Base-by-base conservation (phyloP, 2,329 filamentous ascomycete species). In the Hypoxylon sp. region DNA sequence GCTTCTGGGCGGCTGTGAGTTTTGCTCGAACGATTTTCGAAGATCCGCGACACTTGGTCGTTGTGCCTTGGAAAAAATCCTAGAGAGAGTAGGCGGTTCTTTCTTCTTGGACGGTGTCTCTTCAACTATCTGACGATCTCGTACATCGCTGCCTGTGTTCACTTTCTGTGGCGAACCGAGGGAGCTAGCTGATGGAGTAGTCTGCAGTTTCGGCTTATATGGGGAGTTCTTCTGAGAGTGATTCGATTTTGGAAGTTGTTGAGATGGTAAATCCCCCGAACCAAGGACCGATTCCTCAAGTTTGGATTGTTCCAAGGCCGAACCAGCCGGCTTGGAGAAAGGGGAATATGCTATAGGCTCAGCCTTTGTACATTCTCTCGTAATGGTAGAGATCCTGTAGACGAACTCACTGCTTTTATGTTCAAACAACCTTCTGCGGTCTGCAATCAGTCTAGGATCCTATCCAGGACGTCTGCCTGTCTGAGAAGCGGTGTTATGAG, bases 31-130 rank as follows among this genome's bases (percentile, higher is more conserved):
- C 2, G 77, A 78, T 59, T 71, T 70, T 13, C 79, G 75, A 62
- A 80, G 69, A 58, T 79, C 75, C n/a, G 78, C 77, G 11, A 81
- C 79, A 50, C 79, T 81, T 35, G 60, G 68, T 39, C 62, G 74
- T 42, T 72, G 63, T n/a, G 39, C 64, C 24, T 61, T 70, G 6
- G 48, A 10, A 24, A 57, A 27, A 29, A 29, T 73, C 3, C 17
- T 50, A 15, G 60, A 56, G 7, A 39, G 10, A 39, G 13, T 6
- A 6, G 39, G 19, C 2, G 31, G 11, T 29, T 37, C 50, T 7
- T 19, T 13, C 17, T 67, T 55, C 10, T 56, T 44, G 2, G 27
- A 61, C 31, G 24, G 13, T 15, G 29, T 51, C 29, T 61, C 47
- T 27, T 57, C 37, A 8, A 15, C 19, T 19, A 13, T 7, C 17